phyloP scores from a whole-genome alignment of 129 eudicot genomes.

The Tagetes erecta region DNA sequence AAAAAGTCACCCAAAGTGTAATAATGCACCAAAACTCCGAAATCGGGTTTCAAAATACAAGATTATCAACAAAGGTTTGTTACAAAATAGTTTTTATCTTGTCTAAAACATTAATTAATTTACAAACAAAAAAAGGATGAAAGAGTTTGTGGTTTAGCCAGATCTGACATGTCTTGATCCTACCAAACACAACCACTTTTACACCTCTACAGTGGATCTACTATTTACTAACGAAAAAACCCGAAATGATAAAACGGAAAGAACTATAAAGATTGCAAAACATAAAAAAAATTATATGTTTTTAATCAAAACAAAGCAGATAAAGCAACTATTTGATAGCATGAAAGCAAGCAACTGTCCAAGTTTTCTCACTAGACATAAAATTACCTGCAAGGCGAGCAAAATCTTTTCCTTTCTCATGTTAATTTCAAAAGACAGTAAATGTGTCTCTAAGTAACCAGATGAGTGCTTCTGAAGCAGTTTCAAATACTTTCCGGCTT shows the following conservation, averaged over 20 bases:
- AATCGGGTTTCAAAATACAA: background rate
- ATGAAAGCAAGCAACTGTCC: background rate
- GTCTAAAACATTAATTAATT: background rate
- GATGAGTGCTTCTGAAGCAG: conserved; percentile 86
- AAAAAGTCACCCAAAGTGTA: conserved; percentile 15
- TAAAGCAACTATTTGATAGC: background rate
- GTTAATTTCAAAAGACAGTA: conserved; percentile 89
- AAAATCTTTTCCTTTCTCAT: conserved; percentile 86
- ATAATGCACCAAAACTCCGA: background rate
- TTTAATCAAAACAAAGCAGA: background rate
- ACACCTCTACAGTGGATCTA: background rate
- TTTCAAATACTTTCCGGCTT: conserved; percentile 86
- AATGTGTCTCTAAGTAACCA: conserved; percentile 77
- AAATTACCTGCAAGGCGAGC: conserved; percentile 84
- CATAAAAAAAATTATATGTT: background rate
- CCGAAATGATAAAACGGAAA: too few relatives aligned
- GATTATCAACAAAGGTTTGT: background rate
- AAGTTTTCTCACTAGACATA: background rate
- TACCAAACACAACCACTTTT: background rate
- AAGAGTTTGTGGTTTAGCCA: background rate
- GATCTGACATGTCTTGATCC: background rate
- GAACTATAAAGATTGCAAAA: background rate
- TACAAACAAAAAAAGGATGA: background rate
- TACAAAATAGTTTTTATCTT: background rate
- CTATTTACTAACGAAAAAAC: conserved; percentile 4